These are phyloP conservation scores for Stephania yunnanensis DNA, from an alignment of 164 flowering plant genomes.

Conservation along the genomic window DNA sequence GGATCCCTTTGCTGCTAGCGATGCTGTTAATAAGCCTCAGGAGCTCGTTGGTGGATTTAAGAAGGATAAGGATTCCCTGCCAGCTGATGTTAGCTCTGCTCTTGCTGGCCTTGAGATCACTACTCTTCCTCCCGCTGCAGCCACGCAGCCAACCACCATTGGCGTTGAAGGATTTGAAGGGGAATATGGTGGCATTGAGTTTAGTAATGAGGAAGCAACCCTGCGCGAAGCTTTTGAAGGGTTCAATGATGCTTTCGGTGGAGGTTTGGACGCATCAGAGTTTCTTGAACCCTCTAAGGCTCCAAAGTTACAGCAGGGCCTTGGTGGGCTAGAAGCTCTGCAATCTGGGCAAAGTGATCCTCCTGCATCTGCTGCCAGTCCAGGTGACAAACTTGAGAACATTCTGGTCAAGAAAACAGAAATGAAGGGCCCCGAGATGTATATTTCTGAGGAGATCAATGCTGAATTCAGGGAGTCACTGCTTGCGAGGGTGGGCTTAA, in stretches of 20 bases:
- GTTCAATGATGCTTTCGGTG: slow-evolving; percentile 85
- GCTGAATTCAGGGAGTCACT: slow-evolving; percentile 87
- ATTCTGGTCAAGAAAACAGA: slow-evolving; percentile 67
- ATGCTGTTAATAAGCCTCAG: slow-evolving; percentile 59
- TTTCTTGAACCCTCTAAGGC: slow-evolving; percentile 62
- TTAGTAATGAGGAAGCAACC: slow-evolving; percentile 63
- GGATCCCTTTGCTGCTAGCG: slow-evolving; percentile 97
- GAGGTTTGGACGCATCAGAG: slow-evolving; percentile 95
- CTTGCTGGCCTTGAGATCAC: slow-evolving; percentile 84
- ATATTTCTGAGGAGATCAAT: slow-evolving; percentile 62
- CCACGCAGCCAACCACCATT: slow-evolving; percentile 71
- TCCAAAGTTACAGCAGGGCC: slow-evolving; percentile 32
- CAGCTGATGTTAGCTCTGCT: slow-evolving; percentile 54
- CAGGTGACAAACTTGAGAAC: slow-evolving; percentile 55
- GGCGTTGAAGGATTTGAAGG: slow-evolving; percentile 97
- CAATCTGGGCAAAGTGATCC: slow-evolving; percentile 44
- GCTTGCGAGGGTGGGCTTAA: slow-evolving; percentile 81
- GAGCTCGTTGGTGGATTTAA: slow-evolving; percentile 80
- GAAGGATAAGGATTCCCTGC: slow-evolving; percentile 53
- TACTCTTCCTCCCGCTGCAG: slow-evolving; percentile 86
- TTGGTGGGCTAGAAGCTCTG: slow-evolving; percentile 81
- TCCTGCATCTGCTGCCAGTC: slow-evolving; percentile 25
- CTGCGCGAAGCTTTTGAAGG: slow-evolving; percentile 86
- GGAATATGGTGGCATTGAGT: slow-evolving; percentile 91
- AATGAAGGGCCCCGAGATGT: slow-evolving; percentile 95